These are phyloP conservation scores for Chlamydomonas eustigma DNA, from an alignment of 139 green algal genomes.

Conservation along the genomic window DNA sequence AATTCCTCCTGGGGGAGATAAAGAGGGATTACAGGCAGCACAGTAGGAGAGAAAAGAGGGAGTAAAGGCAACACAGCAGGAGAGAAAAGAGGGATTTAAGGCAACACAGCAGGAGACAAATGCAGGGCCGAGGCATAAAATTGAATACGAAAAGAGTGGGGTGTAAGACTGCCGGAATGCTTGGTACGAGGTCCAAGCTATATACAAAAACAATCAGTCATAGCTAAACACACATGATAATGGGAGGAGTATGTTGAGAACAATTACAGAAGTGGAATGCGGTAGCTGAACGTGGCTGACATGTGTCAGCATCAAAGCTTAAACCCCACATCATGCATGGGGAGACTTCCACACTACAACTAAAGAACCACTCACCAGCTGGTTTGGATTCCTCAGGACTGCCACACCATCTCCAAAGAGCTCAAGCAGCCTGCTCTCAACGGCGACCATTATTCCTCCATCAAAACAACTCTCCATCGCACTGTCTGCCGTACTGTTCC, in stretches of 20 bases:
- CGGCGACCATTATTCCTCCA: not conserved
- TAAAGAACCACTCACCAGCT: not conserved
- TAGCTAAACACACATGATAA: too few relatives aligned
- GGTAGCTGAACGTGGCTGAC: too few relatives aligned
- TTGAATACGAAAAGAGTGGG: not conserved
- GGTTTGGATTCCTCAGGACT: not conserved
- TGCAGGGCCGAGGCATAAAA: not conserved
- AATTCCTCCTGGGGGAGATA: not conserved
- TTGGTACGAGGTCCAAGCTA: too few relatives aligned
- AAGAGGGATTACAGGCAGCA: not conserved
- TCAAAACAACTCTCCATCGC: not conserved
- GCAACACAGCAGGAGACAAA: not conserved
- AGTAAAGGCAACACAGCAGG: not conserved
- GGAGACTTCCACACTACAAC: too few relatives aligned
- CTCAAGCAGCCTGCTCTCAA: not conserved
- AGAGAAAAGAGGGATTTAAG: not conserved
- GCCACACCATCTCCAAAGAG: slow-evolving; percentile 1
- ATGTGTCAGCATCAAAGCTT: too few relatives aligned
- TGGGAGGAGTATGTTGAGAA: too few relatives aligned
- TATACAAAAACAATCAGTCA: too few relatives aligned
- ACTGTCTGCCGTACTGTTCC: not conserved
- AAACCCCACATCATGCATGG: too few relatives aligned
- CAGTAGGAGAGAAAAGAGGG: not conserved
- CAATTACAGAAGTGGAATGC: too few relatives aligned
- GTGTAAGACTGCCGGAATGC: not conserved